Percentiles rank a stretch among this genome's conserved stretches.
phyloP scores from a whole-genome alignment of 108 stramenopile species.

The Fragilaria crotonensis region DNA sequence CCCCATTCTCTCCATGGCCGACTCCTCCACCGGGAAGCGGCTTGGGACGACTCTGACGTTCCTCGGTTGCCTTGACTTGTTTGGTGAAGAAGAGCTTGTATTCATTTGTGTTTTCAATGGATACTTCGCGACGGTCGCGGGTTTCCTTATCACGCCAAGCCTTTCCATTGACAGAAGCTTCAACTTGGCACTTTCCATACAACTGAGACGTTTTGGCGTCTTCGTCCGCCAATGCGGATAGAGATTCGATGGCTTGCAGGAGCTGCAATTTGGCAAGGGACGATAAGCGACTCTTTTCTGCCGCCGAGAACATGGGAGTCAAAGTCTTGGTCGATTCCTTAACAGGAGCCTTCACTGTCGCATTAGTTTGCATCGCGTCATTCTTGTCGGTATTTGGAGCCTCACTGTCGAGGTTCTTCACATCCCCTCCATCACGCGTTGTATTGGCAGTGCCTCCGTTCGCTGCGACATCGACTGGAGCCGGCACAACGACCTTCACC shows the following conservation, averaged over 20 bases:
- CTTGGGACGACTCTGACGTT: slow-evolving; percentile 40
- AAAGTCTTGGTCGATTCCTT: no score
- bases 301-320: not conserved
- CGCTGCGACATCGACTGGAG: not conserved
- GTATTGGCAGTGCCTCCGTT: not conserved
- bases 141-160: slow-evolving; percentile 25
- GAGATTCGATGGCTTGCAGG: slow-evolving; percentile 17
- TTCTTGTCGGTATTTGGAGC: not conserved
- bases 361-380: not conserved
- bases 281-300: slow-evolving; percentile 27
- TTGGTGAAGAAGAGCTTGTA: slow-evolving; percentile 33
- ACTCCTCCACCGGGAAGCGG: slow-evolving; percentile 37
- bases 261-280: slow-evolving; percentile 32
- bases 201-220: slow-evolving; percentile 16
- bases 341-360: slow-evolving; percentile 3
- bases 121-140: slow-evolving; percentile 42
- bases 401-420: not conserved
- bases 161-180: slow-evolving; percentile 30
- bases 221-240: slow-evolving; percentile 7
- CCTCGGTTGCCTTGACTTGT: slow-evolving; percentile 24
- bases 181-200: slow-evolving; percentile 21
- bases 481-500: no score
- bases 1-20: not conserved
- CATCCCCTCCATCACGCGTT: not conserved
- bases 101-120: slow-evolving; percentile 32